Conservation (phyloP, 106 monocot species). For the Acorus gramineus region DNA sequence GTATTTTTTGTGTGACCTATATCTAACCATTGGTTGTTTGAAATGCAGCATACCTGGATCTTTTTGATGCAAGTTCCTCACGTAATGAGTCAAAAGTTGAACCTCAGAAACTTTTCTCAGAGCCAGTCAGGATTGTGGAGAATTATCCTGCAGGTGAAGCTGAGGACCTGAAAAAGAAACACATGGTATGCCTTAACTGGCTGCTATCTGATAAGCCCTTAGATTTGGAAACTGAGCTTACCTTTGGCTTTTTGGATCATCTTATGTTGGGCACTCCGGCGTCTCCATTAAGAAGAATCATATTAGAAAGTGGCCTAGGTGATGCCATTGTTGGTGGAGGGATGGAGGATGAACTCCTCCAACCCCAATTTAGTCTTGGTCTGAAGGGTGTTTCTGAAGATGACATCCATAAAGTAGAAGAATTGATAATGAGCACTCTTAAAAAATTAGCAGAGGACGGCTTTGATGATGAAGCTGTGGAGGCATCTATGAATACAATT, state of each 20-base stretch:
- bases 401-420: slow-evolving; percentile 67
- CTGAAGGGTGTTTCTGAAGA: slow-evolving; percentile 78
- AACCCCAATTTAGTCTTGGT: slow-evolving; percentile 94
- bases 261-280: slow-evolving; percentile 91
- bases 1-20: neutral
- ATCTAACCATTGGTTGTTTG: neutral
- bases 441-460: slow-evolving; percentile 72
- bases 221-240: slow-evolving; percentile 76
- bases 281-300: slow-evolving; percentile 74
- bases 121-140: slow-evolving; percentile 64
- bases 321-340: slow-evolving; percentile 95
- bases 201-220: slow-evolving; percentile 70
- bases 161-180: slow-evolving; percentile 65
- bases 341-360: slow-evolving; percentile 90
- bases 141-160: slow-evolving; percentile 83
- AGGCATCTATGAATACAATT: slow-evolving; percentile 97
- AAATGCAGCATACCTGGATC: slow-evolving; percentile 75
- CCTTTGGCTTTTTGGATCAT: slow-evolving; percentile 86
- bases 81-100: slow-evolving; percentile 68
- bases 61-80: slow-evolving; percentile 60
- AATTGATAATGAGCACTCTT: slow-evolving; percentile 66
- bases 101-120: slow-evolving; percentile 78
- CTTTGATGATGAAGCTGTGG: slow-evolving; percentile 80
- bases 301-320: slow-evolving; percentile 89
- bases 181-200: slow-evolving; percentile 98